Conservation (phyloP, 768 basidiomycete species). For the Rhizopogon roseolus region DNA sequence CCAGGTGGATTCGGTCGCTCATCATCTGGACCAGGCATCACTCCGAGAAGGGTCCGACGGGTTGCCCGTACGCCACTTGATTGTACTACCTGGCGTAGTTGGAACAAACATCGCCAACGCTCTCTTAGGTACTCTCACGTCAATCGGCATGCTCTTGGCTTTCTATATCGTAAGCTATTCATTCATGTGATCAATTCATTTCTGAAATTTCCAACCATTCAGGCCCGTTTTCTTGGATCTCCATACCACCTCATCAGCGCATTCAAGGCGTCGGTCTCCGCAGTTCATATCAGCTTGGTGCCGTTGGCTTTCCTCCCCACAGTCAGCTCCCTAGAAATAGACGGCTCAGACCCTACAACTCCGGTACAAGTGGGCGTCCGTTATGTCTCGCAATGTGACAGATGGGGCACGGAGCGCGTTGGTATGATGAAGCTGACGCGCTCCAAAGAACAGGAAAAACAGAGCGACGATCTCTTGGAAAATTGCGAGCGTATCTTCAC, state of each 20-base stretch:
- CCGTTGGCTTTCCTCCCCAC: slow-evolving; percentile 47
- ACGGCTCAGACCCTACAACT: slow-evolving; percentile 12
- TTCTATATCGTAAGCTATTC: slow-evolving; percentile 60
- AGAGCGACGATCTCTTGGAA: slow-evolving; percentile 43
- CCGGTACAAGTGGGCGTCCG: slow-evolving; percentile 25
- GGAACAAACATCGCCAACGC: slow-evolving; percentile 55
- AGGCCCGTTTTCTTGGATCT: slow-evolving; percentile 72
- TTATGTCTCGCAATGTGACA: slow-evolving; percentile 52
- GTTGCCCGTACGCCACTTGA: slow-evolving; percentile 41
- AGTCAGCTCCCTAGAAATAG: not conserved
- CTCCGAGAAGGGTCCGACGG: slow-evolving; percentile 17
- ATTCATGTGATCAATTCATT: not conserved
- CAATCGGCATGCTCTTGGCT: slow-evolving; percentile 42
- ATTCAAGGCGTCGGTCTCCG: slow-evolving; percentile 63
- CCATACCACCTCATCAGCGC: slow-evolving; percentile 56
- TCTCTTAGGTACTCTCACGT: slow-evolving; percentile 39
- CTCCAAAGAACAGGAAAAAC: slow-evolving; percentile 46
- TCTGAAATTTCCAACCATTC: slow-evolving; percentile 2
- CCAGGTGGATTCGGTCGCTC: slow-evolving; percentile 65
- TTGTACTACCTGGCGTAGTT: slow-evolving; percentile 67
- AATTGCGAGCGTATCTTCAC: slow-evolving; percentile 54
- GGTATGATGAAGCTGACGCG: slow-evolving; percentile 42
- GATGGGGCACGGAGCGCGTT: slow-evolving; percentile 52
- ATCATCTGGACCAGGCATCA: slow-evolving; percentile 47
- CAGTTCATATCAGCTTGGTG: slow-evolving; percentile 63